Evolutionary conservation across 306 rosid genomes (phyloP).

Genomic region (Lathyrus oleraceus): DNA sequence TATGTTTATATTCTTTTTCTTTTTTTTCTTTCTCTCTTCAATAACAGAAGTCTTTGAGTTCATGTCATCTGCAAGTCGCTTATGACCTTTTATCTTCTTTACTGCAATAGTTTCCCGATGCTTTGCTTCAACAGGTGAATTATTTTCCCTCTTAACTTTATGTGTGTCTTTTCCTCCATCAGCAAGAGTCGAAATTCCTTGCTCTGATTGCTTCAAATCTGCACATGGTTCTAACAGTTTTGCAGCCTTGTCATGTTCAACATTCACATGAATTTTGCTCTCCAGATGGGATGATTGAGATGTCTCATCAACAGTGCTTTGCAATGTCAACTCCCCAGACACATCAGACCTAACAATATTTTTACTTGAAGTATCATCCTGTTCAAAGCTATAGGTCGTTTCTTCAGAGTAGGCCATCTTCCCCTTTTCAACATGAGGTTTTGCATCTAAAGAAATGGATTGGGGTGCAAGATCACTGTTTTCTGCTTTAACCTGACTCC

Average conservation of each 20-base stretch:
- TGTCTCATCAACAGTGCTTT: constrained; percentile 34
- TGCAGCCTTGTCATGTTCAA: constrained; percentile 30
- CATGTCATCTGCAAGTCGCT: constrained; percentile 58
- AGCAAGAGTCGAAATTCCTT: constrained; percentile 25
- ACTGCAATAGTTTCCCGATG: constrained; percentile 41
- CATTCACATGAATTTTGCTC: constrained; percentile 32
- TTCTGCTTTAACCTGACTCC: constrained; percentile 42
- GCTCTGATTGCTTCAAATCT: constrained; percentile 40
- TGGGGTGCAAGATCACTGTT: constrained; percentile 39
- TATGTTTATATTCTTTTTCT: constrained; percentile 49
- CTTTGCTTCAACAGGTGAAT: constrained; percentile 34
- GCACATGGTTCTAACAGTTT: constrained; percentile 39
- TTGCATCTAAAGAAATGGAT: constrained; percentile 37
- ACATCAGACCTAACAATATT: constrained; percentile 40
- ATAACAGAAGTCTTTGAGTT: constrained; percentile 40
- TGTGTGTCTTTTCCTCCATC: constrained; percentile 39
- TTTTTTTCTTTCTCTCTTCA: constrained; percentile 72
- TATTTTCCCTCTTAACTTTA: constrained; percentile 29
- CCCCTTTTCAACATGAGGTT: constrained; percentile 47
- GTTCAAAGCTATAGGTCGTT: constrained; percentile 32
- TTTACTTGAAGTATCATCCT: constrained; percentile 28
- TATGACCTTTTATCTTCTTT: constrained; percentile 59
- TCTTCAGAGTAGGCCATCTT: constrained; percentile 42
- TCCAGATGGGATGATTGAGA: constrained; percentile 47
- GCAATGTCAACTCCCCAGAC: constrained; percentile 42